These are phyloP conservation scores for Hortaea werneckii DNA, from an alignment of 2,329 filamentous ascomycete genomes.

Conservation along the genomic window DNA sequence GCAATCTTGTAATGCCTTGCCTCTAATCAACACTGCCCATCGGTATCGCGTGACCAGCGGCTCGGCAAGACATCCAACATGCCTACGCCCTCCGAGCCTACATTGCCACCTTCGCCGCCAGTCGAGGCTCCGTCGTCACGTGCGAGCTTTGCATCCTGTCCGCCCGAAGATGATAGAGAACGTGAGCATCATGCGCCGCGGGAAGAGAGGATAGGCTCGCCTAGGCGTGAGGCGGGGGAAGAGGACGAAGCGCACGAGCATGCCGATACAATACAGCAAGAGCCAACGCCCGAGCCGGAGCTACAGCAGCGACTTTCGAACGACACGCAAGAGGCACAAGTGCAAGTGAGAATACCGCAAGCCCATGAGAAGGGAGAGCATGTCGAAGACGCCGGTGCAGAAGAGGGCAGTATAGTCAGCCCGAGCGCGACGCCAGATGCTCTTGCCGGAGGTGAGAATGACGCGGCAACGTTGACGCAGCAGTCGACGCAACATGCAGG, in stretches of 20 bases:
- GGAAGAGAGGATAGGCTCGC: slow-evolving; percentile 18
- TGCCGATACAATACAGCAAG: slow-evolving; percentile 12
- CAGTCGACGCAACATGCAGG: background rate
- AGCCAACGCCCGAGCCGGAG: slow-evolving; percentile 22
- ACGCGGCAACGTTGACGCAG: background rate
- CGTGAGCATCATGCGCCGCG: slow-evolving; percentile 11
- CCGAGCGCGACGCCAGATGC: slow-evolving; percentile 18
- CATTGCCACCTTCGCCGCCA: slow-evolving; percentile 8
- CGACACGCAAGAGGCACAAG: background rate
- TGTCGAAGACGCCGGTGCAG: slow-evolving; percentile 27
- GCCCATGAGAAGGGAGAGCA: slow-evolving; percentile 30
- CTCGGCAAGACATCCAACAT: slow-evolving; percentile 4
- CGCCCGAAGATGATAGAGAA: slow-evolving; percentile 22
- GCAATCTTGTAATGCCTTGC: background rate
- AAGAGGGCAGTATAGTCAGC: slow-evolving; percentile 9
- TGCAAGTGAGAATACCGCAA: background rate
- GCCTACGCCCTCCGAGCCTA: slow-evolving; percentile 12
- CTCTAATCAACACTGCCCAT: background rate
- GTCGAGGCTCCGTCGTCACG: slow-evolving; percentile 10
- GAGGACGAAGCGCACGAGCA: slow-evolving; percentile 7
- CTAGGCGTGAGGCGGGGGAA: slow-evolving; percentile 9
- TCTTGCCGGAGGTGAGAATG: background rate
- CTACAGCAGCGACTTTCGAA: slow-evolving; percentile 1
- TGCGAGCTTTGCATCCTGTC: slow-evolving; percentile 30
- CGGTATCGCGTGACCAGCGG: background rate